A percentile compares a stretch with the other conserved stretches of the same genome.
These are phyloP conservation scores for Omphalotus olearius DNA, from an alignment of 1,284 basidiomycete genomes.

Conservation along the genomic window DNA sequence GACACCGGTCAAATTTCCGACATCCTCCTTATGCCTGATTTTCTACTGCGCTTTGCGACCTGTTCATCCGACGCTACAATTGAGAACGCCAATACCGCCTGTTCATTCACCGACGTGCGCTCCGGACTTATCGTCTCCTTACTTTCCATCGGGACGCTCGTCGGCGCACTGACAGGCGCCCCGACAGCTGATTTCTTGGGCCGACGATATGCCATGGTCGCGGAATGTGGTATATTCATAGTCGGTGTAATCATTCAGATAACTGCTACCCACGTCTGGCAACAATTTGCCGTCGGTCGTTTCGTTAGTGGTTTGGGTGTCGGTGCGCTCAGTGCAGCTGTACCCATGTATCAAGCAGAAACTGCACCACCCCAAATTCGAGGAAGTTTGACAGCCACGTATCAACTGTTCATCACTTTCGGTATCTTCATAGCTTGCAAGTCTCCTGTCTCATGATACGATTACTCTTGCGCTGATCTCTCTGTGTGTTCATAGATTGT, in stretches of 20 bases:
- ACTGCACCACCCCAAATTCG: slow-evolving; percentile 75
- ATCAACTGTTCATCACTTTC: slow-evolving; percentile 74
- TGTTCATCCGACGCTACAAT: slow-evolving; percentile 33
- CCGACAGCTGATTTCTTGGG: slow-evolving; percentile 67
- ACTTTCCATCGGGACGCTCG: slow-evolving; percentile 61
- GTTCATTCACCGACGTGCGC: slow-evolving; percentile 48
- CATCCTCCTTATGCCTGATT: slow-evolving; percentile 74
- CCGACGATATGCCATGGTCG: slow-evolving; percentile 65
- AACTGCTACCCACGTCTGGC: slow-evolving; percentile 45
- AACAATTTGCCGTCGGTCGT: slow-evolving; percentile 67
- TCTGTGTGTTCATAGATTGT: slow-evolving; percentile 35
- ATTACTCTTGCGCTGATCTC: background rate
- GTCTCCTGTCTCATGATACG: slow-evolving; percentile 17
- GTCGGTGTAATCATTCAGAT: slow-evolving; percentile 71
- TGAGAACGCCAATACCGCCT: slow-evolving; percentile 29
- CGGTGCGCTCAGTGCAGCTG: slow-evolving; percentile 70
- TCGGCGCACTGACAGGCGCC: slow-evolving; percentile 58
- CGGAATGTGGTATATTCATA: slow-evolving; percentile 63
- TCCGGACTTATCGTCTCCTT: slow-evolving; percentile 68
- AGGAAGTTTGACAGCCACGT: slow-evolving; percentile 68
- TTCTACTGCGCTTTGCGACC: slow-evolving; percentile 58
- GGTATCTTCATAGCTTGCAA: slow-evolving; percentile 74
- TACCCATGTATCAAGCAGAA: slow-evolving; percentile 80
- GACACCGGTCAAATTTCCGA: slow-evolving; percentile 80
- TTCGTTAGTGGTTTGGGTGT: slow-evolving; percentile 66